Base-by-base conservation (phyloP, 2,329 filamentous ascomycete species). In the Sclerotinia spermophila region DNA sequence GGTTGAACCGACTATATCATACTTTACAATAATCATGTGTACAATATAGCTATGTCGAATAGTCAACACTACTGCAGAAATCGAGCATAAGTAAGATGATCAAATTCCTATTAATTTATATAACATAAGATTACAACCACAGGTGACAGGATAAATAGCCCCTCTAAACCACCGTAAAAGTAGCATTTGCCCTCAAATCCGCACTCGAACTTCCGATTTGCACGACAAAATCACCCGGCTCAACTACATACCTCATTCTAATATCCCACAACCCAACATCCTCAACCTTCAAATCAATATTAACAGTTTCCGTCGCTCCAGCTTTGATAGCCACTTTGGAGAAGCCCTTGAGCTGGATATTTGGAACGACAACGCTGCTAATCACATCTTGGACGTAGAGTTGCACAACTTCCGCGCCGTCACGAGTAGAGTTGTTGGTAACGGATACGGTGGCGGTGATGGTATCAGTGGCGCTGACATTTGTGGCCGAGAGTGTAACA, bases 181-280 rank as follows among this genome's bases (percentile, higher is more conserved):
- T 89, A 45, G 83, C 83, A 76, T 87, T 89, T 0, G 81, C 82
- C 73, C 84, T 84, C 69, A 90, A 77, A 78, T 89, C 85, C 69
- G 81, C 81, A 74, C 87, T 90, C 35, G 85, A 86, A 68, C 82
- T 84, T n/a, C 90, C 91, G 24, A 90, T 85, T 69, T 84, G 82
- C 15, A 92, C 81, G 7, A 84, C 80, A 78, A 93, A 93, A 55
- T 89, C 85, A 1, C 91, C 91, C 4, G 86, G 86, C 83, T 93
- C 91, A 51, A 93, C 90, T 35, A 92, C 89, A 79, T 93, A 93
- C 78, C 89, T 81, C 88, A 92, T 90, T 45, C 80, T 82, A 19
- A 88, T 85, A 76, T 91, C 88, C 91, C 91, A 93, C 56, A 92
- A 89, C 67, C 90, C 92, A 69, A 93, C 68, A 75, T 92, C 90